Evolutionary conservation across 208 protist species (phyloP).

Genomic region (Trypanosoma scelopori): DNA sequence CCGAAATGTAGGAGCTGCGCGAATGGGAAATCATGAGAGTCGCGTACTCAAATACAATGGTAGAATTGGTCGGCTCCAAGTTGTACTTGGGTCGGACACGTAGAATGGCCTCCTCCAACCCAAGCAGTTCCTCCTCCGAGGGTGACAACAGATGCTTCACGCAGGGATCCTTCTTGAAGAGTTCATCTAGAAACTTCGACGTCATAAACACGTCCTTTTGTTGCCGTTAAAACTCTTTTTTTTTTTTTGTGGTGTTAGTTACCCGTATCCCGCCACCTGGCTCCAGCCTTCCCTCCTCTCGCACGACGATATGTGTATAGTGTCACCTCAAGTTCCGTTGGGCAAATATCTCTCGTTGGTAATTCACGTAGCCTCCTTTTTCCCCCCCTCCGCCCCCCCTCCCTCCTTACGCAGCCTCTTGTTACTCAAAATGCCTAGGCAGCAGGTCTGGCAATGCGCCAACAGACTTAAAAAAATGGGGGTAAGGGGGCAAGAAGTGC

Average conservation of each 20-base stretch:
- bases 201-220: constrained; percentile 4
- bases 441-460: too few species aligned
- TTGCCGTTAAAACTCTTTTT: constrained; percentile 1
- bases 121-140: constrained; percentile 42
- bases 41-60: constrained; percentile 58
- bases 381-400: too few species aligned
- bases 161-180: constrained; percentile 49
- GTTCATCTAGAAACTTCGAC: constrained; percentile 33
- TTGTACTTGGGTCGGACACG: constrained; percentile 35
- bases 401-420: too few species aligned
- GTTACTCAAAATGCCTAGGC: neutral
- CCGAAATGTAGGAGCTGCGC: constrained; percentile 41
- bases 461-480: too few species aligned
- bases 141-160: constrained; percentile 50
- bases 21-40: constrained; percentile 69
- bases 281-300: too few species aligned
- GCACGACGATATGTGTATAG: too few species aligned
- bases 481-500: too few species aligned
- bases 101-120: constrained; percentile 48
- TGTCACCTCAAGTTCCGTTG: too few species aligned
- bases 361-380: too few species aligned
- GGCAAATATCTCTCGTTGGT: neutral
- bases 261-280: too few species aligned
- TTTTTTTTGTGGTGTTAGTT: constrained; percentile 17
- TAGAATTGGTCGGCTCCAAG: constrained; percentile 29